Conservation (phyloP, 768 basidiomycete species). For the Leucosporidium yakuticum region DNA sequence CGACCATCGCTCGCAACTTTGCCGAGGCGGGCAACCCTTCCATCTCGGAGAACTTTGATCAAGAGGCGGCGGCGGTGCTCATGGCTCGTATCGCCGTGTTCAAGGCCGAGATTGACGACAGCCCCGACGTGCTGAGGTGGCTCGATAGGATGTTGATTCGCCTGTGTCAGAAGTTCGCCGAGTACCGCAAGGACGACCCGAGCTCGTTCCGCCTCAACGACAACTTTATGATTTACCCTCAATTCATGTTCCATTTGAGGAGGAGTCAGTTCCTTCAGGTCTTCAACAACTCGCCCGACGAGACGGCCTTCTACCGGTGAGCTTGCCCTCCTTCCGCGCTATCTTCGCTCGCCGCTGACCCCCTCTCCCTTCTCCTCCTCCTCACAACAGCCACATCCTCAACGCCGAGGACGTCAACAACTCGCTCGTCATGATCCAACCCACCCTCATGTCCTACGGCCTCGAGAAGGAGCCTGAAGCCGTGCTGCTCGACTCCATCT, state of each 20-base stretch:
- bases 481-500: conserved; percentile 91
- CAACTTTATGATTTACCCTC: conserved; percentile 98
- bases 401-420: conserved; percentile 99
- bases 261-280: conserved; percentile 98
- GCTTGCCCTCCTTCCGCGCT: conserved; percentile 33
- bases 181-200: conserved; percentile 96
- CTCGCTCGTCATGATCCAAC: conserved; percentile 99
- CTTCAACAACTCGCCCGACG: conserved; percentile 99
- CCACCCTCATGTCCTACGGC: conserved; percentile 96
- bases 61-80: conserved; percentile 92
- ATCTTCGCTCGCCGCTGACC: background rate
- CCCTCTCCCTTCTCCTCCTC: background rate
- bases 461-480: conserved; percentile 88
- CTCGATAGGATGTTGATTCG: conserved; percentile 97
- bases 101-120: conserved; percentile 98
- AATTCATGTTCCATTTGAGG: conserved; percentile 99
- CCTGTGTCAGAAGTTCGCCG: conserved; percentile 97
- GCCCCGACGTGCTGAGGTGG: conserved; percentile 93
- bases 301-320: conserved; percentile 94
- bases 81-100: conserved; percentile 99
- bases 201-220: conserved; percentile 84
- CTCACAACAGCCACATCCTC: conserved; percentile 57
- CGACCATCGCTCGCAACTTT: conserved; percentile 94
- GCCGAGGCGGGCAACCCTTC: conserved; percentile 93
- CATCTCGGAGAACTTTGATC: conserved; percentile 91